Percentiles rank a stretch among this genome's conserved stretches.
phyloP scores from a whole-genome alignment of 441 rosid genomes.

The Syzygium malaccense region DNA sequence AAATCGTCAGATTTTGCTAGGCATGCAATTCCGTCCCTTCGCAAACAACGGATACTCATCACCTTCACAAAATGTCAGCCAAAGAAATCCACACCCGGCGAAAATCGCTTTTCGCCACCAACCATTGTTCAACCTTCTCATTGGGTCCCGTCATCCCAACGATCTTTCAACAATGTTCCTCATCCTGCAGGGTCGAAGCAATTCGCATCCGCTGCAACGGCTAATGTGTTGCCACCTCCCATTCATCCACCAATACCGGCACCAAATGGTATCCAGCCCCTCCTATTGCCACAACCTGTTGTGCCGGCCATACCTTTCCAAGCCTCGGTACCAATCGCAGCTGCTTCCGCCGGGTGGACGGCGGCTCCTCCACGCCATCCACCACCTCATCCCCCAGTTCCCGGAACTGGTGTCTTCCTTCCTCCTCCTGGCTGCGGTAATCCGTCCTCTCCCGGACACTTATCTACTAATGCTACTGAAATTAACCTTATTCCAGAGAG shows the following conservation, averaged over 20 bases:
- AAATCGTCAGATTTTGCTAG: conserved; percentile 66
- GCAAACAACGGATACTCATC: conserved; percentile 66
- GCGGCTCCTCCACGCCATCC: conserved; percentile 49
- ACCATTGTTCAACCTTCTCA: conserved; percentile 27
- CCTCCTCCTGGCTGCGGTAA: conserved; percentile 62
- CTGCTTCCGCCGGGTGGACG: conserved; percentile 59
- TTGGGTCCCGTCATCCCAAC: conserved; percentile 54
- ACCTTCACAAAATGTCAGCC: conserved; percentile 68
- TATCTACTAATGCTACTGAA: conserved; percentile 13
- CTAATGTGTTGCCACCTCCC: conserved; percentile 50
- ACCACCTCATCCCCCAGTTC: conserved; percentile 48
- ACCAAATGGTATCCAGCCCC: conserved; percentile 46
- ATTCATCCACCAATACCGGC: conserved; percentile 47
- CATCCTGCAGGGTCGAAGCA: conserved; percentile 51
- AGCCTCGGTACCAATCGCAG: conserved; percentile 52
- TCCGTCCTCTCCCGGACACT: conserved; percentile 27
- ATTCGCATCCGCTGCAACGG: conserved; percentile 33
- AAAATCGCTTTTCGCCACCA: conserved; percentile 23
- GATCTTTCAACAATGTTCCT: conserved; percentile 46
- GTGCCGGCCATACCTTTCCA: conserved; percentile 52
- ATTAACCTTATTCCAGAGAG: conserved; percentile 10
- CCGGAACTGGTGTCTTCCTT: conserved; percentile 96
- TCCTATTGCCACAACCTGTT: conserved; percentile 37
- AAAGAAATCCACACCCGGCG: conserved; percentile 29
- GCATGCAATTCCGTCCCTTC: conserved; percentile 61